Evolutionary conservation across 768 basidiomycete species (phyloP).

Genomic region (Xerocomellus chrysenteron): DNA sequence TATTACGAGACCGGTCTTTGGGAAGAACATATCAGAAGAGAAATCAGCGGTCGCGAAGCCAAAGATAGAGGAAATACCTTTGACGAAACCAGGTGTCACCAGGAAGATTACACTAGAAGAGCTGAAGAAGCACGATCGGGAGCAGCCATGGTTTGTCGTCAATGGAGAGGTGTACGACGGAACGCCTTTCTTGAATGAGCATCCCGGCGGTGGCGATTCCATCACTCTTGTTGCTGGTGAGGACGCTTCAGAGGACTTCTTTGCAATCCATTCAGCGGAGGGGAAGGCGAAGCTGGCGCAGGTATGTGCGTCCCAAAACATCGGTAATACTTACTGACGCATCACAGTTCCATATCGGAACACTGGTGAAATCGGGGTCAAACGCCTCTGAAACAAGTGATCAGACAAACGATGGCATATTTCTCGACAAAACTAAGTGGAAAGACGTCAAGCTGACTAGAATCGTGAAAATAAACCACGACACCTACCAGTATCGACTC

Average conservation of each 20-base stretch:
- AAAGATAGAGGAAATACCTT: conserved; percentile 27
- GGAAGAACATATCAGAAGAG: neutral
- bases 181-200: conserved; percentile 49
- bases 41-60: neutral
- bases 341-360: conserved; percentile 48
- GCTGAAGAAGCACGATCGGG: conserved; percentile 37
- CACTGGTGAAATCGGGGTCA: conserved; percentile 28
- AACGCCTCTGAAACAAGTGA: neutral
- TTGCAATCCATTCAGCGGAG: conserved; percentile 59
- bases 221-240: conserved; percentile 56
- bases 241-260: conserved; percentile 63
- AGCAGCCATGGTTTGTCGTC: conserved; percentile 51
- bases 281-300: conserved; percentile 45
- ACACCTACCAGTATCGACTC: conserved; percentile 52
- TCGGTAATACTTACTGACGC: conserved; percentile 5
- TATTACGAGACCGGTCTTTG: conserved; percentile 42
- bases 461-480: conserved; percentile 43
- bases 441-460: conserved; percentile 41
- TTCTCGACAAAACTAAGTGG: conserved; percentile 51
- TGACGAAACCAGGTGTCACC: conserved; percentile 47
- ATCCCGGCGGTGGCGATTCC: conserved; percentile 58
- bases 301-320: conserved; percentile 18
- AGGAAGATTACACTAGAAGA: conserved; percentile 46
- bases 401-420: conserved; percentile 18
- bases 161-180: conserved; percentile 57